phyloP scores from a whole-genome alignment of 2,329 filamentous ascomycete species.

The Zymoseptoria crescenta region DNA sequence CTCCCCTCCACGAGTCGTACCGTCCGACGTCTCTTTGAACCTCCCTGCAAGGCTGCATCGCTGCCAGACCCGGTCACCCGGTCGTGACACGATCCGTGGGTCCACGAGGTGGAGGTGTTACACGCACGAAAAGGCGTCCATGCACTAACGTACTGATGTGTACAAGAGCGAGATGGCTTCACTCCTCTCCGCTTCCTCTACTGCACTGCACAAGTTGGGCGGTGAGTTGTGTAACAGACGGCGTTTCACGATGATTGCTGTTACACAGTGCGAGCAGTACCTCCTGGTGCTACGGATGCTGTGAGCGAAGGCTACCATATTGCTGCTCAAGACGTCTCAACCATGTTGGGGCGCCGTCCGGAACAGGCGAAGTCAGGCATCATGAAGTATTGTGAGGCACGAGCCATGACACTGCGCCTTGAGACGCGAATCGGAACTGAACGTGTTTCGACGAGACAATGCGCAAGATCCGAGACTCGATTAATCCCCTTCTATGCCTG shows the following conservation, averaged over 20 bases:
- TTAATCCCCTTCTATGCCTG: background rate
- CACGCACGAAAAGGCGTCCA: background rate
- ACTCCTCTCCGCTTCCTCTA: background rate
- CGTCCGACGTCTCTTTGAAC: background rate
- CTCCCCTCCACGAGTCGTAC: background rate
- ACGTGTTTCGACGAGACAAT: background rate
- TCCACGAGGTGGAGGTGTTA: background rate
- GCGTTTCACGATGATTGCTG: background rate
- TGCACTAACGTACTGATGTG: background rate
- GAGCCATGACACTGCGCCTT: no score
- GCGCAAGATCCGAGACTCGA: no score
- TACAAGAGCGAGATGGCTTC: background rate
- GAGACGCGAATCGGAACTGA: background rate
- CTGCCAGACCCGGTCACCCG: background rate
- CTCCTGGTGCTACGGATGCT: background rate
- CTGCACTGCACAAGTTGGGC: no score
- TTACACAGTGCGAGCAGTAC: background rate
- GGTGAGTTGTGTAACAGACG: background rate
- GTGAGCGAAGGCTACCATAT: no score
- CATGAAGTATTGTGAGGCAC: background rate
- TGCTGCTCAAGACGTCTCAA: no score
- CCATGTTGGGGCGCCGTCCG: no score
- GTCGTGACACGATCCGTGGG: background rate
- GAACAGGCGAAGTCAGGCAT: background rate
- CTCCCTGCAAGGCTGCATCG: background rate